Evolutionary conservation across 179 eudicot genomes (phyloP), one percentile per base, ranked within the genome.

Genomic region (Nepenthes alata): DNA sequence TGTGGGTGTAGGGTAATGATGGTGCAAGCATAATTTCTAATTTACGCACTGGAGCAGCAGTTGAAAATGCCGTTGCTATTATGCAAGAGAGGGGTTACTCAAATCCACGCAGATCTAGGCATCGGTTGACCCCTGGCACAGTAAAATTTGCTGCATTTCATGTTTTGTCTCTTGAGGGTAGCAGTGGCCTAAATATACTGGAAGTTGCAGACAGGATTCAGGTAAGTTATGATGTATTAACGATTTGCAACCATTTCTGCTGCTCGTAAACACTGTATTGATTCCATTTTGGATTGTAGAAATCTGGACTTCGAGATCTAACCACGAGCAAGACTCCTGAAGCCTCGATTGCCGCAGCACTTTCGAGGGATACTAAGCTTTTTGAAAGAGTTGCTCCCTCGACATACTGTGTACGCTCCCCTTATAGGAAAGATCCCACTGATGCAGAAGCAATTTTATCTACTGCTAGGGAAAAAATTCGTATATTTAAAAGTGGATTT

Each of bases 371-470:
- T 67, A 75, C 88, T 39, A 91, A 85, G 68, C 91, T 91, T 57
- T 88, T 91, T 67, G 95, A 91, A 76, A 84, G 95, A 76, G 86
- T 87, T 55, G 97, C 97, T 45, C 97, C 97, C 59, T 91, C 97
- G 53, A 91, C 94, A 47, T 91, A 91, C 69, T 87, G 95, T 61
- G 80, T 88, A 34, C 86, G 87, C 6, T 47, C 84, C 16, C 95
- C 97, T 47, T 88, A 75, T 44, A 70, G 97, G 67, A 91, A 91
- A 68, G 94, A 91, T 66, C 84, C 95, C 48, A 77, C 65, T 72
- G 90, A 83, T 65, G 80, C 83, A 11, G 94, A 87, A 67, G 68
- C 76, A 55, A 76, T 91, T 47, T 73, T 91, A 52, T 38, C 85
- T 49, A 59, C 72, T 11, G 97, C 97, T 35, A 82, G 88, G 72